Conservation (phyloP, 805 yeast species). For the Hanseniaspora lindneri region DNA sequence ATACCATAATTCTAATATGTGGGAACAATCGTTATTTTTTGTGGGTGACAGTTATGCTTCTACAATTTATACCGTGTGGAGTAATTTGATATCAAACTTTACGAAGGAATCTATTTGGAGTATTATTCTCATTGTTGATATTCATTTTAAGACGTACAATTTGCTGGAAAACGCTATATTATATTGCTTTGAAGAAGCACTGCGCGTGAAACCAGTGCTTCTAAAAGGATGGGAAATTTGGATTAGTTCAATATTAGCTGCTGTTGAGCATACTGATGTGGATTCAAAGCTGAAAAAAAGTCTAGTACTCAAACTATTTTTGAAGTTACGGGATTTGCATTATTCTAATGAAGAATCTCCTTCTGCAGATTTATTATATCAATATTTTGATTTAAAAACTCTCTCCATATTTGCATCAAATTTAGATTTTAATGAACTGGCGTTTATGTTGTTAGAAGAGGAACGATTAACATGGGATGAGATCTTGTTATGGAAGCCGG, state of each 20-base stretch:
- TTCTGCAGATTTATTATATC: not conserved
- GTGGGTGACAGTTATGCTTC: not conserved
- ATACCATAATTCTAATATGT: too few species aligned
- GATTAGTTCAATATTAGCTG: not conserved
- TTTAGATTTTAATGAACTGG: not conserved
- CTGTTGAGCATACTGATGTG: not conserved
- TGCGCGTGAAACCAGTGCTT: not conserved
- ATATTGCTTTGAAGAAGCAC: not conserved
- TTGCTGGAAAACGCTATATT: not conserved
- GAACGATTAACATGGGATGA: not conserved
- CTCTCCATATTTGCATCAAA: not conserved
- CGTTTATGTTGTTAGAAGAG: conserved; percentile 12
- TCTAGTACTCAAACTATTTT: not conserved
- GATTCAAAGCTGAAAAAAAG: not conserved
- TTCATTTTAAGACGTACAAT: not conserved
- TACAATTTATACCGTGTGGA: not conserved
- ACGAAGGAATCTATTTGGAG: too few species aligned
- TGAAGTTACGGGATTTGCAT: not conserved
- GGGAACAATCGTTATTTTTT: not conserved
- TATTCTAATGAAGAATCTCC: not conserved
- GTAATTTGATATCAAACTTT: too few species aligned
- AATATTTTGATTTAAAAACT: not conserved
- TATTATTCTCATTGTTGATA: not conserved
- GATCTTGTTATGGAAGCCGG: not conserved
- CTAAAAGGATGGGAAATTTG: not conserved